Evolutionary conservation across 371 early-diverging fungal species (phyloP), one percentile per base, ranked within the genome.

Genomic region (Smittium mucronatum): DNA sequence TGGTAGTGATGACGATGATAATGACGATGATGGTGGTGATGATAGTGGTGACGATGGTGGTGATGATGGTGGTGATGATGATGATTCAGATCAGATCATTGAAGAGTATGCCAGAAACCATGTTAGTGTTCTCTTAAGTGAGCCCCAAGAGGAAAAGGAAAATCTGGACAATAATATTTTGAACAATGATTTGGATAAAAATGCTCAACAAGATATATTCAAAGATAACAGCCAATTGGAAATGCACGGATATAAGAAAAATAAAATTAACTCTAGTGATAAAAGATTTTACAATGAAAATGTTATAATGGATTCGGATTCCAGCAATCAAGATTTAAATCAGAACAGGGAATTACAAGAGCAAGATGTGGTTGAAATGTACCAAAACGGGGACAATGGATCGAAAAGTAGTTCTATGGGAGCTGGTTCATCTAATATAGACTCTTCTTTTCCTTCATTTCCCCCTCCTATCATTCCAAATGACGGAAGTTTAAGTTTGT

Each of bases 11-110:
- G 31, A 32, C 21, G 33, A 63, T 34, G 63, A 32, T 63, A 21
- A 63, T 63, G 63, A 63, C 21, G 63, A 63, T 63, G 63, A 63
- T 63, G 63, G 21, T 63, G 63, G 21, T 34, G 33, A 63, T 31
- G 33, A 63, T 31, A 21, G 21, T 63, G 63, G 21, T 63, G 63
- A 35, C 21, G 34, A 34, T 31, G 63, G 21, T 63, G 34, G 21
- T 34, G 31, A 32, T 63, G 63, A 63, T 63, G 34, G 21, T 31
- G 34, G 21, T 63, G 63, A 63, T 34, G 31, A 34, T 63, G 63
- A 34, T 35, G 33, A 63, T 34, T 5, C 5, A 11, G 33, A 34
- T 63, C 11, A 32, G 5, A 21, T 11, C 21, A 21, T 11, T 63
- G 63, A 63, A 11, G 63, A 63, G 5, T 5, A 63, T 34, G 63